Evolutionary conservation across 306 rosid species (phyloP), one percentile per base, ranked within the genome.

Genomic region (Luffa aegyptiaca): DNA sequence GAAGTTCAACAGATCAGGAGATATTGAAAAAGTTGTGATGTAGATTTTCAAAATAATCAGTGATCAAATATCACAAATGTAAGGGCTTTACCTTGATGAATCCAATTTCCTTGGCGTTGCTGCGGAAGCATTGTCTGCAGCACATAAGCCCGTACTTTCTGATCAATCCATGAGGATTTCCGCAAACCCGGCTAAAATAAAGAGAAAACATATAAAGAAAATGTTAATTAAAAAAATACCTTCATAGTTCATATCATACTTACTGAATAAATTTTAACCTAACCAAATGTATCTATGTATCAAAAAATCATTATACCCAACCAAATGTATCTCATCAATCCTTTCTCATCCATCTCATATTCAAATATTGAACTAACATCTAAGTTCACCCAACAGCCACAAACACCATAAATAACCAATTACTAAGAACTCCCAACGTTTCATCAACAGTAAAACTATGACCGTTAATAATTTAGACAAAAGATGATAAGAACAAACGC

Each of bases 101-200:
- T 65, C 98, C 97, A 77, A 95, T 95, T 81, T 95, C 96, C 91
- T 95, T 95, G 86, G 98, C 97, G 5, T 95, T 91, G 92, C 97
- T 92, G 6, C 95, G 93, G 90, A 95, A 95, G 89, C 98, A 94
- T 62, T 92, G 97, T 87, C 97, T 92, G 91, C 98, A 94, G 77
- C 98, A 95, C 93, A 88, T 95, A 49, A 95, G 92, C 12, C 97
- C 97, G 6, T 91, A 92, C 91, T 95, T 95, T 87, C 98, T 80
- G 79, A 95, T 92, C 87, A 95, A 79, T 4, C 93, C 97, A 74
- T 95, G 98, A 1, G 97, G 89, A 44, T 95, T 92, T 3, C 97
- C 97, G n/a, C 98, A 95, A 41, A 80, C 81, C 8, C 77, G 94
- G 70, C 89, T 81, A 26, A 12, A 73, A 14, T 12, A 65, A 55